Percentiles rank a stretch among this genome's conserved stretches.
These are phyloP conservation scores for Calocybe cyanea DNA, from an alignment of 768 basidiomycete species.

Conservation along the genomic window DNA sequence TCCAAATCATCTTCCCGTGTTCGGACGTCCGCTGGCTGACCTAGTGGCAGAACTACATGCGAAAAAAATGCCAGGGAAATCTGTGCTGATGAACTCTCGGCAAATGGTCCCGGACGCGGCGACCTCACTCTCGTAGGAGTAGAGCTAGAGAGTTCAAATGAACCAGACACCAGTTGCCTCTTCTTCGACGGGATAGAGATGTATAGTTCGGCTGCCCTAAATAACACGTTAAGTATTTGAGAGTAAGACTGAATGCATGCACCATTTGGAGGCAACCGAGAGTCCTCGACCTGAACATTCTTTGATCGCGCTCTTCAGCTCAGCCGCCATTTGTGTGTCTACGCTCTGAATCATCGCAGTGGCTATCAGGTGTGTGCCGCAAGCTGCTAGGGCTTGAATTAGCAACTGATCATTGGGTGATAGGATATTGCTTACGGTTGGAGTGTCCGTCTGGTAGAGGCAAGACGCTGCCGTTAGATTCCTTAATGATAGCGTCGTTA, in stretches of 20 bases:
- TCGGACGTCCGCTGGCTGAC: constrained; percentile 28
- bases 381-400: too few relatives aligned
- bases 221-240: background rate
- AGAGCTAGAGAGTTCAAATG: constrained; percentile 51
- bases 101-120: constrained; percentile 35
- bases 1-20: constrained; percentile 45
- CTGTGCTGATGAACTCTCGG: constrained; percentile 25
- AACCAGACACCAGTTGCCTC: constrained; percentile 27
- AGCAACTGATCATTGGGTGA: too few relatives aligned
- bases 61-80: constrained; percentile 27
- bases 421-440: too few relatives aligned
- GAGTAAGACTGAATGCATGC: constrained; percentile 13
- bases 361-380: background rate
- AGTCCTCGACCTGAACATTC: constrained; percentile 77
- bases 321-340: constrained; percentile 49
- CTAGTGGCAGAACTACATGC: constrained; percentile 30
- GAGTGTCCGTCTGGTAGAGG: too few relatives aligned
- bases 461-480: too few relatives aligned
- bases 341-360: constrained; percentile 19
- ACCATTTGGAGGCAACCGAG: constrained; percentile 76
- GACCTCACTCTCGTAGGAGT: constrained; percentile 51
- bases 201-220: constrained; percentile 76
- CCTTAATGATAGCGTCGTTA: too few relatives aligned
- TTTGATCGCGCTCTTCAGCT: constrained; percentile 57
- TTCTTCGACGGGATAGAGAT: constrained; percentile 52